A percentile compares a stretch with the other conserved stretches of the same genome.
These are phyloP conservation scores for Suaeda aralocaspica DNA, from an alignment of 148 eudicot species.

Conservation along the genomic window DNA sequence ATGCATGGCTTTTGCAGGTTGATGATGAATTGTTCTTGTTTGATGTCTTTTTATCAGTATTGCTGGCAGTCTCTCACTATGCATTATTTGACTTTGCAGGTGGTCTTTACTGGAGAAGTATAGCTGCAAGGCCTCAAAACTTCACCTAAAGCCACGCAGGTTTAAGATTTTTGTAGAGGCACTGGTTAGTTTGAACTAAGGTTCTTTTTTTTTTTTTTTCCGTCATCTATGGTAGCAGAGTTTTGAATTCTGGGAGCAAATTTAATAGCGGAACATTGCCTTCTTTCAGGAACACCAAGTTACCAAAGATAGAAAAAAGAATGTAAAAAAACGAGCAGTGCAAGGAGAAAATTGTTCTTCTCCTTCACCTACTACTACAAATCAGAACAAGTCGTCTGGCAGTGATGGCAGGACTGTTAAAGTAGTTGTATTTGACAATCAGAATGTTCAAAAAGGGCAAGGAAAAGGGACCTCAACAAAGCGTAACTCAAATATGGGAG, in stretches of 20 bases:
- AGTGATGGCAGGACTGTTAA: conserved; percentile 54
- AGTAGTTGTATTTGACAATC: conserved; percentile 55
- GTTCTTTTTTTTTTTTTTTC: not conserved
- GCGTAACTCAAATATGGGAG: conserved; percentile 49
- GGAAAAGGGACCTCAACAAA: conserved; percentile 56
- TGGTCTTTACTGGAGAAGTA: conserved; percentile 94
- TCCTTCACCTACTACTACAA: conserved; percentile 31
- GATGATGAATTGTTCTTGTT: not conserved
- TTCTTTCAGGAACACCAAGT: conserved; percentile 83
- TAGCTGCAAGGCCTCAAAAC: conserved; percentile 98
- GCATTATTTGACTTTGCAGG: conserved; percentile 40
- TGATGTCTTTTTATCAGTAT: not conserved
- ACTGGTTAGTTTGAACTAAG: conserved; percentile 59
- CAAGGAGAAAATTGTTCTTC: conserved; percentile 57
- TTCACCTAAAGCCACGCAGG: conserved; percentile 96
- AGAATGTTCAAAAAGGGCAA: conserved; percentile 55
- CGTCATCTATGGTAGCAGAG: conserved; percentile 1
- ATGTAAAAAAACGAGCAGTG: conserved; percentile 49
- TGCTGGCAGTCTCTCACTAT: not conserved
- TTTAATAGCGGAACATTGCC: conserved; percentile 21
- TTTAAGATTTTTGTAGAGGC: conserved; percentile 84
- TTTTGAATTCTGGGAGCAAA: conserved; percentile 11
- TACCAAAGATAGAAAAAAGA: conserved; percentile 76
- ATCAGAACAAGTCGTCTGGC: conserved; percentile 48
- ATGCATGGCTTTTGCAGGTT: not conserved